These are phyloP conservation scores for Plasmodium falciparum DNA, from an alignment of 169 alveolate species.

Conservation along the genomic window DNA sequence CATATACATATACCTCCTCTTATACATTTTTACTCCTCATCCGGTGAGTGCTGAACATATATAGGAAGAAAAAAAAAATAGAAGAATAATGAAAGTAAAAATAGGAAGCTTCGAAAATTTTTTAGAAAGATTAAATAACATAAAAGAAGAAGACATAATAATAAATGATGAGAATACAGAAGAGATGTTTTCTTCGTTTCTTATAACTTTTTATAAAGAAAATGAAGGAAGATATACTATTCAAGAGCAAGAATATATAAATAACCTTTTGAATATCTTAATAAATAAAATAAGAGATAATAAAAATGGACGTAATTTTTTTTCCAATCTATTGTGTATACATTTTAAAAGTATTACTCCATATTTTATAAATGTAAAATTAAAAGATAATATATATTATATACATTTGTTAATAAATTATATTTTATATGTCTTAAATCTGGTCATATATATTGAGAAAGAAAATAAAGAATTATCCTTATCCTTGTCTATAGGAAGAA, in stretches of 20 bases:
- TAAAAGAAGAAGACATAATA: too few relatives aligned
- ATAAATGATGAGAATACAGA: not conserved
- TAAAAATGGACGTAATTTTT: constrained; percentile 4
- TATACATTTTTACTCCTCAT: too few relatives aligned
- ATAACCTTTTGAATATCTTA: constrained; percentile 24
- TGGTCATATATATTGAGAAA: constrained; percentile 20
- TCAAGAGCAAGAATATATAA: constrained; percentile 20
- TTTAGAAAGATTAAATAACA: too few relatives aligned
- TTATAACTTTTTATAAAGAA: constrained; percentile 26
- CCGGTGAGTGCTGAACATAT: too few relatives aligned
- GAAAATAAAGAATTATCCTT: not conserved
- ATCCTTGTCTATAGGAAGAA: too few relatives aligned
- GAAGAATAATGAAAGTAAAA: too few relatives aligned
- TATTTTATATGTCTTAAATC: constrained; percentile 17
- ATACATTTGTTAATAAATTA: constrained; percentile 10
- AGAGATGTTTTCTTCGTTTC: constrained; percentile 21
- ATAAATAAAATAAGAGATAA: constrained; percentile 39
- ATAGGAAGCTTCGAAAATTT: too few relatives aligned
- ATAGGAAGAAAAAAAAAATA: too few relatives aligned
- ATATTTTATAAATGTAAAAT: constrained; percentile 20
- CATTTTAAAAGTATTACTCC: constrained; percentile 32
- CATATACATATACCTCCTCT: too few relatives aligned
- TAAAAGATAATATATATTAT: constrained; percentile 24
- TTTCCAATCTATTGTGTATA: not conserved
- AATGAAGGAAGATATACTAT: not conserved